Evolutionary conservation across 1,139 yeast species (phyloP).

Genomic region (Zygoascus sp.): DNA sequence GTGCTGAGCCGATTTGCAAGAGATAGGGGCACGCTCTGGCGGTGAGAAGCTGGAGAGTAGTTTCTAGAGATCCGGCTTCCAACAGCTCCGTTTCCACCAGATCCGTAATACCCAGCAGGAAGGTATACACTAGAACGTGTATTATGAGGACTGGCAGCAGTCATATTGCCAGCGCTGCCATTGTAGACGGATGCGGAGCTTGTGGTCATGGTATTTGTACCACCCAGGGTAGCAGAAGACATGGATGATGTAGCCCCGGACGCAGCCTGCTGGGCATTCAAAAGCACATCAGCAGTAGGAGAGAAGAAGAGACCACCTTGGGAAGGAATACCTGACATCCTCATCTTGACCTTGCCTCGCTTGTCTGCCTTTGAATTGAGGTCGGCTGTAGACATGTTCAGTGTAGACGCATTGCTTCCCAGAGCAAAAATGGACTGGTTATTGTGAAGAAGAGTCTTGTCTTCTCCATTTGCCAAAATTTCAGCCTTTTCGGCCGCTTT

Average conservation of each 20-base stretch:
- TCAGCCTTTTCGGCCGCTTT: conserved; percentile 22
- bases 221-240: conserved; percentile 10
- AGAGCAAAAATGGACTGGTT: conserved; percentile 16
- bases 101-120: conserved; percentile 37
- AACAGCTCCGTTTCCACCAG: conserved; percentile 20
- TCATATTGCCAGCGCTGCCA: conserved; percentile 10
- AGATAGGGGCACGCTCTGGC: conserved; percentile 5
- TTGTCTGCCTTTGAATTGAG: conserved; percentile 9
- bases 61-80: conserved; percentile 24
- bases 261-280: conserved; percentile 30
- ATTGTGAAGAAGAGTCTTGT: conserved; percentile 18
- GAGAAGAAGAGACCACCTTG: conserved; percentile 53
- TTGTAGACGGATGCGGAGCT: conserved; percentile 15
- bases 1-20: conserved; percentile 14
- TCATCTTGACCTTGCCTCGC: conserved; percentile 12
- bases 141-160: neutral
- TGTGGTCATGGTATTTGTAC: conserved; percentile 1
- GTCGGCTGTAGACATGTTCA: conserved; percentile 11
- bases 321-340: conserved; percentile 14
- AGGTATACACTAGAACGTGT: conserved; percentile 31
- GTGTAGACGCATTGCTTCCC: conserved; percentile 16
- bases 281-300: conserved; percentile 74
- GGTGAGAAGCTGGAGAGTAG: conserved; percentile 15
- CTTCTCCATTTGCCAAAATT: conserved; percentile 17
- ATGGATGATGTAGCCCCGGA: conserved; percentile 15